Base-by-base conservation (phyloP, 495 filamentous ascomycete species). In the Xylaria curta region DNA sequence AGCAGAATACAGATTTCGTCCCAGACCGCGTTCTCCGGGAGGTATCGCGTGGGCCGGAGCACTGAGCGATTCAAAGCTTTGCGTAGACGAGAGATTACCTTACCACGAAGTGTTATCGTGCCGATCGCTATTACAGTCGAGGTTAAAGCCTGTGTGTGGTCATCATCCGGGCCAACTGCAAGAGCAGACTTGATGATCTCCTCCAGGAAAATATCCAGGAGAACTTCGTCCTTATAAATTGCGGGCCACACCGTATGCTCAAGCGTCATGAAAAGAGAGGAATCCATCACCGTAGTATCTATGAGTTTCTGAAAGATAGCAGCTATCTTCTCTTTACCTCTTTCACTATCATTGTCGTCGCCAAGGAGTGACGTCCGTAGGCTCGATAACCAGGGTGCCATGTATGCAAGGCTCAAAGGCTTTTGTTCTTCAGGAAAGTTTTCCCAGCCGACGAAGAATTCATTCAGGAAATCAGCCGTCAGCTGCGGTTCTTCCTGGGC, bases 401-500 rank as follows among this genome's bases (percentile, higher is more conserved):
- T 90, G 74, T 91, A 91, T 8, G 87, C 84, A 9, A 91, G 81
- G 70, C 88, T 90, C 60, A 91, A 75, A 5, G 89, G 87, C 71
- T 89, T 85, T 77, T 91, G 89, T 63, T 87, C 84, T 13, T 87
- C 85, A 31, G 86, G 83, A 73, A 90, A 89, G 75, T 87, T 88
- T 62, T 89, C 89, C 89, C 89, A 91, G 12, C 89, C 88, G 49
- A 90, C 87, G 72, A 91, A 91, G 73, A 91, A 91, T 76, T 91
- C 89, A 36, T 88, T 89, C 38, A 91, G 72, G 70, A 91, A 91
- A 74, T 91, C 89, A 44, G 83, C 84, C 1, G 89, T 91, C n/a
- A 91, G 81, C 75, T 89, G 88, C 46, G 89, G 88, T 72, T 91
- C 88, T 33, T 88, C 84, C 63, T 79, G 78, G 31, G 89, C 89